Base-by-base conservation (phyloP, 257 asterid genomes). In the Euphrasia confusa region DNA sequence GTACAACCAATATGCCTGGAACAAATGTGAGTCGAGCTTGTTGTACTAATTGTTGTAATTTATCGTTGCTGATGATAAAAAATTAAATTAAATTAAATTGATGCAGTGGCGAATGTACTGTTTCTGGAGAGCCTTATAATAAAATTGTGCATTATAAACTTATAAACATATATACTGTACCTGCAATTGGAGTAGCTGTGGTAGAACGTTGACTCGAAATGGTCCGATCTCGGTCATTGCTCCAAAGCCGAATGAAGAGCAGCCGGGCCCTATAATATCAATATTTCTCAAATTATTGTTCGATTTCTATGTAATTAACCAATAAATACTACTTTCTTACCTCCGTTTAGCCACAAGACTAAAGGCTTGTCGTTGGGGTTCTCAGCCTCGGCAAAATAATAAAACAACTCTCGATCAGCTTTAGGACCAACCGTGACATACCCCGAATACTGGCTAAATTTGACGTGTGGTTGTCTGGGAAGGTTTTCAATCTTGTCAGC, bases 171-270 rank as follows among this genome's bases (percentile, higher is more conserved):
- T 42, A 50, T 8, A 21, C 24, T 21, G 12, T 53, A 28, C 95
- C 71, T 79, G 90, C 90, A 83, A 44, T 33, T 17, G 66, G 74
- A n/a, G n/a, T n/a, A n/a, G n/a, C n/a, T n/a, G n/a, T n/a, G n/a
- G n/a, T n/a, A n/a, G n/a, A n/a, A n/a, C n/a, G 37, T 80, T 88
- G 27, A 81, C 86, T 0, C 87, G 80, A 57, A 88, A 83, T 0
- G 95, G 96, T 3, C 96, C 96, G 1, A 76, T 76, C 56, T 85
- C 95, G 0, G 58, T 68, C 90, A 88, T 75, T 2, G 87, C 92
- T 10, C 96, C 96, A 10, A 10, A 14, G 1, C 90, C 95, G 3
- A 88, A 30, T 11, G 95, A 88, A 61, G 96, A 83, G 67, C 96
- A 85, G 0, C 89, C 96, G 5, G 96, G 96, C 9, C 96, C 95